Evolutionary conservation across 2,329 filamentous ascomycete species (phyloP).

Genomic region (Cordyceps pruinosa): DNA sequence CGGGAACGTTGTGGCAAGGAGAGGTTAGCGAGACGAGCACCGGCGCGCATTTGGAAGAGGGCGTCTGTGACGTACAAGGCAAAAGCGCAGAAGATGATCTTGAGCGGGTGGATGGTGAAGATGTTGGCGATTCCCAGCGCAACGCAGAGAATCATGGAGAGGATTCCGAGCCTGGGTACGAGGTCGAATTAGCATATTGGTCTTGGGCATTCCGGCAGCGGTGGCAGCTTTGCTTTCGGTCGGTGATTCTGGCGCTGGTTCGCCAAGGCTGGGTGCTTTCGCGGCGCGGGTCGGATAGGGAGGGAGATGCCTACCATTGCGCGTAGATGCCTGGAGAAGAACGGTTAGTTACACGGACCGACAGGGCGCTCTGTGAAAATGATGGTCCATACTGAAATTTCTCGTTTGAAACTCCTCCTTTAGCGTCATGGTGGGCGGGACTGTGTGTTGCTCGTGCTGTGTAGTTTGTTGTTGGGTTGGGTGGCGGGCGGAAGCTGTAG

Average conservation of each 20-base stretch:
- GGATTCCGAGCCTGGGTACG: slow-evolving; percentile 55
- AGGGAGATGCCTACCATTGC: slow-evolving; percentile 56
- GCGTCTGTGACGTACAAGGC: slow-evolving; percentile 40
- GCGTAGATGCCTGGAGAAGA: slow-evolving; percentile 59
- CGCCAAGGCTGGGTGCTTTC: not conserved
- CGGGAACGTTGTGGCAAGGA: not conserved
- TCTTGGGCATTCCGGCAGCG: not conserved
- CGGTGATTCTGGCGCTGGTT: not conserved
- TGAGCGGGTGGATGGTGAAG: slow-evolving; percentile 45
- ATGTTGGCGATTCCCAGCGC: slow-evolving; percentile 63
- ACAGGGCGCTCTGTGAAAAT: not conserved
- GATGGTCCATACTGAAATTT: slow-evolving; percentile 60
- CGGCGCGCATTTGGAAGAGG: not conserved
- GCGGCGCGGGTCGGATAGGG: not conserved
- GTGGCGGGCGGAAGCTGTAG: not conserved
- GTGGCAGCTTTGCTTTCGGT: not conserved
- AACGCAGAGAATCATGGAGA: slow-evolving; percentile 65
- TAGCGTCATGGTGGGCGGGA: slow-evolving; percentile 54
- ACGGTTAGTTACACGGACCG: slow-evolving; percentile 25
- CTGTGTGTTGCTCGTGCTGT: slow-evolving; percentile 11
- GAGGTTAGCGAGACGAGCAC: not conserved
- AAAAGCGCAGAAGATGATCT: slow-evolving; percentile 47
- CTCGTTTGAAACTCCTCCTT: slow-evolving; percentile 65
- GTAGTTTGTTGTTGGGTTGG: not conserved
- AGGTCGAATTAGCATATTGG: slow-evolving; percentile 3